Evolutionary conservation across 2,329 filamentous ascomycete species (phyloP).

Genomic region (Calycina marina): DNA sequence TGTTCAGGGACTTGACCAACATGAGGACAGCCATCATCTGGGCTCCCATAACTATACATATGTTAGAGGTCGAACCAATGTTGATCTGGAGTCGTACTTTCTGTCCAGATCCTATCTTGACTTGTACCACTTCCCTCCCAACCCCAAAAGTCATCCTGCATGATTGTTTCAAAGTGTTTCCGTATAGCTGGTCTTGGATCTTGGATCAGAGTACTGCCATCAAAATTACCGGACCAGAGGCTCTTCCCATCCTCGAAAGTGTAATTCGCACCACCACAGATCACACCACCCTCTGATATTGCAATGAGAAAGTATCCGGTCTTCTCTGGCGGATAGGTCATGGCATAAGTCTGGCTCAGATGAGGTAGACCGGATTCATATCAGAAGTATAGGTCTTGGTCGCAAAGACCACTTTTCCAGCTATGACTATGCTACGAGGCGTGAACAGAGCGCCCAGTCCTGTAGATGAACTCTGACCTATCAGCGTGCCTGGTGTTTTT

Average conservation of each 20-base stretch:
- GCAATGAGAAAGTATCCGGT: slow-evolving; percentile 29
- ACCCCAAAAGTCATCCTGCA: slow-evolving; percentile 31
- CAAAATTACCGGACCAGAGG: slow-evolving; percentile 30
- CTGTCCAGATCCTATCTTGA: slow-evolving; percentile 16
- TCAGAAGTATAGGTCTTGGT: slow-evolving; percentile 54
- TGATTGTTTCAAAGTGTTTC: slow-evolving; percentile 32
- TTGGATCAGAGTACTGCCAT: slow-evolving; percentile 30
- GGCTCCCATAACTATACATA: slow-evolving; percentile 26
- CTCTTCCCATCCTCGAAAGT: slow-evolving; percentile 12
- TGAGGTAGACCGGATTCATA: slow-evolving; percentile 35
- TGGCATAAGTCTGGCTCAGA: slow-evolving; percentile 23
- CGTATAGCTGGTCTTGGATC: too few relatives aligned
- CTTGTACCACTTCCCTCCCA: slow-evolving; percentile 30
- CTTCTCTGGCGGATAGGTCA: slow-evolving; percentile 40
- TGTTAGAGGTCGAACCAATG: not conserved
- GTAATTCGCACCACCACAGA: slow-evolving; percentile 26
- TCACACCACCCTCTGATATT: slow-evolving; percentile 16
- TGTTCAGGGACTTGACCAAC: slow-evolving; percentile 28
- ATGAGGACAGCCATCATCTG: slow-evolving; percentile 26
- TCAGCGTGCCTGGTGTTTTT: too few relatives aligned
- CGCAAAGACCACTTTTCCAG: slow-evolving; percentile 43
- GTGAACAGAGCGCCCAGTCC: slow-evolving; percentile 34
- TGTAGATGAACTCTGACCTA: too few relatives aligned
- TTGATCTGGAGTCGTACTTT: slow-evolving; percentile 21
- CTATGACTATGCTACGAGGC: slow-evolving; percentile 34